Evolutionary conservation across 176 grass and related monocot genomes (phyloP).

Genomic region (Aegilops umbellulata): DNA sequence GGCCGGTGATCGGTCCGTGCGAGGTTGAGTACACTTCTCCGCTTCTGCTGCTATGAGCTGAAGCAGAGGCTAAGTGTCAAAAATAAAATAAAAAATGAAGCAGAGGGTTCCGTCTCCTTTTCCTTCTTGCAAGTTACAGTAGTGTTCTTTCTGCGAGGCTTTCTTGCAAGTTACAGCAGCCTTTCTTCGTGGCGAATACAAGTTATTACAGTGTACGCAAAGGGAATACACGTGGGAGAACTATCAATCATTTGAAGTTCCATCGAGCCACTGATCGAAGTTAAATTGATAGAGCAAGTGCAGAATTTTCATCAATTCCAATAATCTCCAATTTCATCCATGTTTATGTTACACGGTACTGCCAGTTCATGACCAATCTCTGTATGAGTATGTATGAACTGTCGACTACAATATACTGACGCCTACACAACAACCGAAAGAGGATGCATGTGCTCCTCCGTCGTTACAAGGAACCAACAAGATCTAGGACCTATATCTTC

Average conservation of each 20-base stretch:
- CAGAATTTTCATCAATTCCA: neutral
- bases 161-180: neutral
- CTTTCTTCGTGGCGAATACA: neutral
- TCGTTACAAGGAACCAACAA: constrained; percentile 2
- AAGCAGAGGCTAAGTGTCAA: neutral
- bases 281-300: neutral
- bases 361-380: constrained; percentile 20
- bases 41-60: neutral
- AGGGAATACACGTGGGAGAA: neutral
- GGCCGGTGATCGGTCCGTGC: neutral
- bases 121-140: neutral
- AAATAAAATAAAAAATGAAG: neutral
- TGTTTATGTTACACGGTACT: constrained; percentile 23
- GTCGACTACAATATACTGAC: neutral
- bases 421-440: neutral
- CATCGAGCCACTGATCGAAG: neutral
- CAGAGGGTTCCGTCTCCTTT: neutral
- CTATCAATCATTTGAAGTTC: neutral
- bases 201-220: constrained; percentile 24
- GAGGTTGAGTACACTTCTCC: neutral
- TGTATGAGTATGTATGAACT: constrained; percentile 19
- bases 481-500: neutral
- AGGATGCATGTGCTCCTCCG: constrained; percentile 10
- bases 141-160: neutral
- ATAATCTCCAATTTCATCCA: no score